Conservation (phyloP, 169 alveolate genomes). For the Eimeria necatrix region DNA sequence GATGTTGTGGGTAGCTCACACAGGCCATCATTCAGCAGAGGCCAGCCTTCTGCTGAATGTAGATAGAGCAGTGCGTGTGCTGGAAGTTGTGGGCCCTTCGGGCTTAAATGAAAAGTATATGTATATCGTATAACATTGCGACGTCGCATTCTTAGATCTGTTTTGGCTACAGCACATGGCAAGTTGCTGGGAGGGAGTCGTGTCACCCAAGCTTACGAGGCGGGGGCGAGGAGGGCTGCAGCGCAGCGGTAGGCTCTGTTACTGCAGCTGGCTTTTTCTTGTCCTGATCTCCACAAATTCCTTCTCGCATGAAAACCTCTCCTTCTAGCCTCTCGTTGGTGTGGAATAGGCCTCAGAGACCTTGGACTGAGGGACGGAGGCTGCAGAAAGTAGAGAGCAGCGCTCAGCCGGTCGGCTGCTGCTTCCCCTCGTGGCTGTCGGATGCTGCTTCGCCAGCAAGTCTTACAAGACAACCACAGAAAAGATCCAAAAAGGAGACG, state of each 20-base stretch:
- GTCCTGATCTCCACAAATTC: not conserved
- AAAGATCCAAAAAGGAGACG: not conserved
- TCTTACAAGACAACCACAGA: not conserved
- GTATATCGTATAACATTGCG: no score
- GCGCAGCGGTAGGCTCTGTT: not conserved
- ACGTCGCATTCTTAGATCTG: no score
- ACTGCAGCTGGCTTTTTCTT: not conserved
- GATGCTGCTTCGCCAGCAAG: not conserved
- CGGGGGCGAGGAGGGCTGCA: constrained; percentile 5
- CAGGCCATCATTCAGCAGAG: no score
- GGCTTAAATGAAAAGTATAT: no score
- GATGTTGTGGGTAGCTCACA: no score
- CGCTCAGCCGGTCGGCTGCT: constrained; percentile 1
- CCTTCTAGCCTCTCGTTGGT: not conserved
- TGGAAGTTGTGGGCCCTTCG: no score
- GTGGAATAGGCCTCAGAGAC: not conserved
- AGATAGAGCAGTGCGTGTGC: no score
- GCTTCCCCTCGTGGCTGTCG: not conserved
- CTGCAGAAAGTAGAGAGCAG: not conserved
- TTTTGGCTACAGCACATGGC: no score
- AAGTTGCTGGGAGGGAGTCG: not conserved
- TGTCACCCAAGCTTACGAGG: not conserved
- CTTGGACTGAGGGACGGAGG: not conserved
- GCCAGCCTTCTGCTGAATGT: no score
- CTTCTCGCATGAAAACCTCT: not conserved